Evolutionary conservation across 352 stramenopile genomes (phyloP), one percentile per base, ranked within the genome.

Genomic region (Phytophthora tentaculata): DNA sequence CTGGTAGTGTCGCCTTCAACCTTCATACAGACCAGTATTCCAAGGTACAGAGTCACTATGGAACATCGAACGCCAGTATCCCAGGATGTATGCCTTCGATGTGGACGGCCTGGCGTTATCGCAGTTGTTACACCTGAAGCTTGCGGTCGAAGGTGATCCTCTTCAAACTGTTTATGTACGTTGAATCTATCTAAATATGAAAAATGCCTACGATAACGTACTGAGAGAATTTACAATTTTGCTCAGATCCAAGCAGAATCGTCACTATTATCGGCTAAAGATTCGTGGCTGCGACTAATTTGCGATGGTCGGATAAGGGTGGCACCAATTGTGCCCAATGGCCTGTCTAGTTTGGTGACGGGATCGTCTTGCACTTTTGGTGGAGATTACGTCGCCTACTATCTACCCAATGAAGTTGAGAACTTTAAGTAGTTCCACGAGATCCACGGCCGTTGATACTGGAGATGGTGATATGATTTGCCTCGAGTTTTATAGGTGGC

Each of bases 91-190:
- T 61, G 22, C 57, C 68, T 20, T 69, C 56, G 9, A 59, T 77
- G 45, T 73, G 64, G 53, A 61, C 56, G 20, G 50, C 56, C 35
- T 60, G 20, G 43, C 19, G 22, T 57, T 77, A 41, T 69, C 56
- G 6, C 64, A 73, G 35, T 50, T 77, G 0, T 32, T 66, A 10
- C 45, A 50, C 19, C 43, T 49, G 17, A 49, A 49, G n/a, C 43
- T 49, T 13, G 9, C n/a, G n/a, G n/a, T 20, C 8, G n/a, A 26
- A n/a, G 43, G 39, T 5, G 43, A 24, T 49, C 43, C 43, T 13
- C 17, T 24, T 13, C 43, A 49, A 17, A 49, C 43, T 9, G 17
- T 49, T 7, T 26, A 14, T 24, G 43, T 49, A 24, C 17, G 43
- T 39, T 39, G 32, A 9, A 39, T 3, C 32, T 39, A 39, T 39